Base-by-base conservation (phyloP, 2,329 filamentous ascomycete species). In the Grosmannia penicillata region DNA sequence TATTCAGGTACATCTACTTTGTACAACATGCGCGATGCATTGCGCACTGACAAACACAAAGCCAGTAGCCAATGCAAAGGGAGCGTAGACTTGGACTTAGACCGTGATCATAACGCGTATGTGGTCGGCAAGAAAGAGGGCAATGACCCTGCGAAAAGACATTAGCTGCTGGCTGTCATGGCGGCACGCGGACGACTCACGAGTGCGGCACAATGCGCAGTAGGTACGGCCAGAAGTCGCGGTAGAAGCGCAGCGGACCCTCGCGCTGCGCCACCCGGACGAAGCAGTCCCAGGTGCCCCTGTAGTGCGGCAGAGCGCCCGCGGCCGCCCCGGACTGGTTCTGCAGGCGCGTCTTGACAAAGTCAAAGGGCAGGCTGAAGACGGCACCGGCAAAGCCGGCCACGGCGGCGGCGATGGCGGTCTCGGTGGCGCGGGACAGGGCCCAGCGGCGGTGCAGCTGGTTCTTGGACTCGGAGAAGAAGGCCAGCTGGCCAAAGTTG, bases 301-400 rank as follows among this genome's bases (percentile, higher is more conserved):
- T 81, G 60, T 98, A 98, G 7, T 84, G 89, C 37, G 91, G 51
- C 51, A 77, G 76, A 23, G 87, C 87, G 55, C 89, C 82, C 0
- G 82, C 72, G 0, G 77, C 61, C 18, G 77, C 78, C 53, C 68
- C 77, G 38, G 74, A 74, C 63, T 95, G 89, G 67, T 94, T 95
- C 66, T 96, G 89, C 57, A 98, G 60, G 40, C 91, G 70, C 22
- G 91, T 98, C 79, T 98, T 98, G 62, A 95, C 82, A 59, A 98
- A 98, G 63, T 98, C 91, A 55, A 98, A 96, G 0, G 91, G 91
- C 57, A 96, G 61, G 37, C 79, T 86, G 57, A 96, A 84, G 72
- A 96, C 95, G 47, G 78, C 84, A 17, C 91, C 91, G 53, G 96
- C 96, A 70, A 98, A 96, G 1, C 91, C 91, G 2, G 89, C 91